Evolutionary conservation across 1,284 basidiomycete species (phyloP).

Genomic region (Cryptococcus floricola): DNA sequence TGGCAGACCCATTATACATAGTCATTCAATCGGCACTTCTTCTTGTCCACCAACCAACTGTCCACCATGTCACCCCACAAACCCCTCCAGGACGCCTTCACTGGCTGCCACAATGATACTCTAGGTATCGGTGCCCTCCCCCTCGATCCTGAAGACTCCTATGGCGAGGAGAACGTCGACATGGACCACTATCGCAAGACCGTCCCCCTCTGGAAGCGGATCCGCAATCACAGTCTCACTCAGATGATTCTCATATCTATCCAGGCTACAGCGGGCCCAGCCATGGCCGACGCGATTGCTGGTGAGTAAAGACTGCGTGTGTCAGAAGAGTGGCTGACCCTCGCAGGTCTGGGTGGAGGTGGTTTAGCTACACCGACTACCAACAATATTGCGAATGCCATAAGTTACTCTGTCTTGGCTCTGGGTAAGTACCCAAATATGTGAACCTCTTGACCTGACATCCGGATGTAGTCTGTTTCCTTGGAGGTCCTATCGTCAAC

Average conservation of each 20-base stretch:
- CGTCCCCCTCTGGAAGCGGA: slow-evolving; percentile 16
- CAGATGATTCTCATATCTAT: slow-evolving; percentile 23
- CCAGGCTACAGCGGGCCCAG: slow-evolving; percentile 16
- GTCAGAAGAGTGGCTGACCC: too few relatives aligned
- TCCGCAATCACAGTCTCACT: slow-evolving; percentile 18
- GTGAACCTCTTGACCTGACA: not conserved
- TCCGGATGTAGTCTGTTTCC: slow-evolving; percentile 4
- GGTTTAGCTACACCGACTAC: slow-evolving; percentile 14
- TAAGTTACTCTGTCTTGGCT: slow-evolving; percentile 13
- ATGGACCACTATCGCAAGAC: slow-evolving; percentile 9
- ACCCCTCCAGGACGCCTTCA: too few relatives aligned
- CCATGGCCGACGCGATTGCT: slow-evolving; percentile 20
- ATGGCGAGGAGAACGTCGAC: slow-evolving; percentile 9
- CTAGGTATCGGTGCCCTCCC: too few relatives aligned
- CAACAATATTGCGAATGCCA: slow-evolving; percentile 11
- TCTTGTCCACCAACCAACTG: too few relatives aligned
- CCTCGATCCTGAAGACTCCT: not conserved
- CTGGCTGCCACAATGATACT: too few relatives aligned
- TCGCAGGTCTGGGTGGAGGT: slow-evolving; percentile 15
- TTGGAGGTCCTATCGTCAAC: slow-evolving; percentile 19
- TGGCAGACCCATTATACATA: too few relatives aligned
- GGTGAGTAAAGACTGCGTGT: too few relatives aligned
- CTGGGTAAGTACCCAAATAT: slow-evolving; percentile 1
- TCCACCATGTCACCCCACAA: too few relatives aligned
- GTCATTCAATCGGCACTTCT: too few relatives aligned